Evolutionary conservation across 352 stramenopile species (phyloP).

Genomic region (Pythium chondricola): DNA sequence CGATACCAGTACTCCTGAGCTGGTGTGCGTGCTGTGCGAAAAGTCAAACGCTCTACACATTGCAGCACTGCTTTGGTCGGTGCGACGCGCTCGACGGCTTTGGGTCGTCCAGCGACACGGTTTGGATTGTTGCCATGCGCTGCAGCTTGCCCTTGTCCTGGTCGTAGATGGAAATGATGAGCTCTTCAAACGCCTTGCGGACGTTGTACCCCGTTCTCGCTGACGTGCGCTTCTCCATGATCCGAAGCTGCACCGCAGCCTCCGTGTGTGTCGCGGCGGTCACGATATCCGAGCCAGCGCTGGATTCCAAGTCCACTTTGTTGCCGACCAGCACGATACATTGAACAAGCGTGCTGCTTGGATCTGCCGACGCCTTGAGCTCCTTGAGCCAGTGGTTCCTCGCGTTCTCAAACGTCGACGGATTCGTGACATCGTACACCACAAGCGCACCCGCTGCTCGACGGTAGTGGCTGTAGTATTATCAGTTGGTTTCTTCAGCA

Average conservation of each 20-base stretch:
- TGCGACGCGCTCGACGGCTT: neutral
- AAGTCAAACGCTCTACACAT: too few species aligned
- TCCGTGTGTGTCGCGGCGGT: conserved; percentile 31
- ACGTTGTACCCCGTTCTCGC: conserved; percentile 69
- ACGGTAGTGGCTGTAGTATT: conserved; percentile 48
- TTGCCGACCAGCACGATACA: conserved; percentile 81
- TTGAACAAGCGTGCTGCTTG: conserved; percentile 51
- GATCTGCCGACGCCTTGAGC: conserved; percentile 52
- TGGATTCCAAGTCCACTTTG: conserved; percentile 55
- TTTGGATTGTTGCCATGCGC: conserved; percentile 26
- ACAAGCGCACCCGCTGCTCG: conserved; percentile 63
- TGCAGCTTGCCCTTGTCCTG: conserved; percentile 41
- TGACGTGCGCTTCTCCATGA: conserved; percentile 54
- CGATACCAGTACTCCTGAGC: conserved; percentile 2
- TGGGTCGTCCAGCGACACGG: conserved; percentile 33
- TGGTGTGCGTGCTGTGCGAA: too few species aligned
- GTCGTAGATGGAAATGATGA: conserved; percentile 69
- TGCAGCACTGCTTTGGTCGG: conserved; percentile 34
- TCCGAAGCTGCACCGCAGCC: conserved; percentile 27
- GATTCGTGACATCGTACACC: conserved; percentile 73
- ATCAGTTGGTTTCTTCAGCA: neutral
- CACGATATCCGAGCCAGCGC: conserved; percentile 18
- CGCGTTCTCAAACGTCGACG: conserved; percentile 59
- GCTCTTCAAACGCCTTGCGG: conserved; percentile 56
- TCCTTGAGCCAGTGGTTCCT: conserved; percentile 71